Evolutionary conservation across 805 yeast genomes (phyloP).

Genomic region (Schizosaccharomyces osmophilus): DNA sequence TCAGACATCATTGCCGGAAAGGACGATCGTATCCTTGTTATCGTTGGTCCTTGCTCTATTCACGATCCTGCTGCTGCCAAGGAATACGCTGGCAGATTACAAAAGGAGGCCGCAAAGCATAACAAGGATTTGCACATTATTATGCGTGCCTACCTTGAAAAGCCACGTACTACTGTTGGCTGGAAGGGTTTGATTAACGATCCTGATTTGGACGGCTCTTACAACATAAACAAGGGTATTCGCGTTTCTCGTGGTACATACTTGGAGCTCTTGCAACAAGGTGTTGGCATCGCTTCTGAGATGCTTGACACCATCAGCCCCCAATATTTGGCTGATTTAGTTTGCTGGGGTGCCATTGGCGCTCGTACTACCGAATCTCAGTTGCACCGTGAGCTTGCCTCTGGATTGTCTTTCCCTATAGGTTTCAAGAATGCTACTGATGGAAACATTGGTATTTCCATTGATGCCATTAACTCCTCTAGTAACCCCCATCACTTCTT

Average conservation of each 20-base stretch:
- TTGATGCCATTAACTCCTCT: constrained; percentile 86
- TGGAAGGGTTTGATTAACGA: constrained; percentile 97
- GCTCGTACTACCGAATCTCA: constrained; percentile 98
- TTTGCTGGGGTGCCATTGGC: constrained; percentile 92
- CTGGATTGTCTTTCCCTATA: constrained; percentile 94
- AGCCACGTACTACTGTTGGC: constrained; percentile 96
- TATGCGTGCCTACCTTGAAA: constrained; percentile 95
- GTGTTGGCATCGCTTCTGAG: constrained; percentile 85
- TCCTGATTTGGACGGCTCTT: constrained; percentile 79
- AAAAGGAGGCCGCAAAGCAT: constrained; percentile 64
- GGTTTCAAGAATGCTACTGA: constrained; percentile 98
- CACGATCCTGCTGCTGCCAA: constrained; percentile 74
- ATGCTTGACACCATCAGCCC: constrained; percentile 97
- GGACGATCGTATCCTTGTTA: constrained; percentile 29
- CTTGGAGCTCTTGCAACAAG: constrained; percentile 50
- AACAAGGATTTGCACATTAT: constrained; percentile 54
- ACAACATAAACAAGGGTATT: constrained; percentile 85
- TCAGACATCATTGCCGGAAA: constrained; percentile 4
- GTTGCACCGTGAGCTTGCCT: constrained; percentile 88
- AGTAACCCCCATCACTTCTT: constrained; percentile 80
- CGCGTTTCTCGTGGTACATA: constrained; percentile 68
- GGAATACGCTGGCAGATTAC: constrained; percentile 42
- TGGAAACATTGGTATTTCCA: constrained; percentile 75
- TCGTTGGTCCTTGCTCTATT: constrained; percentile 91
- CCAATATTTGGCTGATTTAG: constrained; percentile 72